Conservation (phyloP, 306 rosid genomes). For the Castanea sativa region DNA sequence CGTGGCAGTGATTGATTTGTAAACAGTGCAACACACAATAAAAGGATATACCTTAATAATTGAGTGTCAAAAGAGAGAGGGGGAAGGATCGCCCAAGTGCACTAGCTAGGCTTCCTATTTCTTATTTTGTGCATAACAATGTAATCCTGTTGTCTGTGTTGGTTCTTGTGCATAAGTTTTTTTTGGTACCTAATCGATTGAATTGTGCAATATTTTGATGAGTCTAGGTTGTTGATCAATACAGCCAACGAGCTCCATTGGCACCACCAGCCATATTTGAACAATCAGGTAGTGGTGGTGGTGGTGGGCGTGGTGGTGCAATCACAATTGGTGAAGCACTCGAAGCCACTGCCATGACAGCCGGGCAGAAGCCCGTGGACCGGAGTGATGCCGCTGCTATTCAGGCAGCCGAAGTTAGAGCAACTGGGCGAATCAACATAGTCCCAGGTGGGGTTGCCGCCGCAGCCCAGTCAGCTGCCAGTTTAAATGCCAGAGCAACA, state of each 20-base stretch:
- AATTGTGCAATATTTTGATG: neutral
- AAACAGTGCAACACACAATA: neutral
- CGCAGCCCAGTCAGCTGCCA: conserved; percentile 69
- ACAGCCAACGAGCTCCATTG: conserved; percentile 28
- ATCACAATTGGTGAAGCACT: conserved; percentile 81
- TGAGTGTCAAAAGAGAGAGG: too few relatives aligned
- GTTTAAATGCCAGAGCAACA: conserved; percentile 47
- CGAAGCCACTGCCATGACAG: conserved; percentile 55
- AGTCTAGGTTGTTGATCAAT: conserved; percentile 46
- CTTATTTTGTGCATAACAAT: too few relatives aligned
- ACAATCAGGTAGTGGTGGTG: conserved; percentile 4
- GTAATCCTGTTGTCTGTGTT: too few relatives aligned
- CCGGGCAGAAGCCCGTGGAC: conserved; percentile 53
- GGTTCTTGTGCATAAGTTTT: too few relatives aligned
- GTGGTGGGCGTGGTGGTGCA: conserved; percentile 6
- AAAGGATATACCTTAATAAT: too few relatives aligned
- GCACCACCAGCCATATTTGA: conserved; percentile 19
- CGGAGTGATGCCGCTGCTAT: conserved; percentile 72
- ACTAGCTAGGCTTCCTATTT: too few relatives aligned
- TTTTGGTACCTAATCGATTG: too few relatives aligned
- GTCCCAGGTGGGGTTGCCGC: conserved; percentile 71
- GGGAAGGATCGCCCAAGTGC: too few relatives aligned
- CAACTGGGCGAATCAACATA: conserved; percentile 57
- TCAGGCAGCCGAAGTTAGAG: conserved; percentile 76
- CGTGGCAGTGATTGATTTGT: neutral